A percentile compares a stretch with the other conserved stretches of the same genome.
Evolutionary conservation across 116 monocot genomes (phyloP).

Genomic region (Cymodocea nodosa): DNA sequence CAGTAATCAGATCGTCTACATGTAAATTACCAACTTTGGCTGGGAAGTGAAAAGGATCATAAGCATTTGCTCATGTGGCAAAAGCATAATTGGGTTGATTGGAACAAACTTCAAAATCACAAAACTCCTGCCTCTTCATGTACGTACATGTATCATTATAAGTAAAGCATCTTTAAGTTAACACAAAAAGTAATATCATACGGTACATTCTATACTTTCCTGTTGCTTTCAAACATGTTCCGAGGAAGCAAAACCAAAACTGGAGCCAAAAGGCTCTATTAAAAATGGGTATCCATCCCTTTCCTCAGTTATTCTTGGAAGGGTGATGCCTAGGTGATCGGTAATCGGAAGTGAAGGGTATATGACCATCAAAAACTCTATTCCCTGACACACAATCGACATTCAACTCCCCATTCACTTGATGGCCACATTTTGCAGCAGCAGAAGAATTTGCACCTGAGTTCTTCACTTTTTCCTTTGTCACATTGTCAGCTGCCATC

Average conservation of each 20-base stretch:
- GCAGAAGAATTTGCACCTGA: constrained; percentile 1
- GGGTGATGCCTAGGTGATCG: constrained; percentile 1
- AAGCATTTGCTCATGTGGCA: neutral
- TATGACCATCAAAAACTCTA: neutral
- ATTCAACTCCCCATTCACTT: constrained; percentile 5
- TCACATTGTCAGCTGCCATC: neutral
- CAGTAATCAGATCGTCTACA: too few species aligned
- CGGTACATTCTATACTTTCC: too few species aligned
- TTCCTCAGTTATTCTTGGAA: constrained; percentile 2
- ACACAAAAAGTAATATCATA: neutral
- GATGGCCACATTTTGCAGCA: constrained; percentile 5
- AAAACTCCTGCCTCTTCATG: neutral
- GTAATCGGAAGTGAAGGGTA: constrained; percentile 3
- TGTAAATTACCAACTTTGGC: too few species aligned
- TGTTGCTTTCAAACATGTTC: neutral
- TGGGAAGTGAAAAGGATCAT: neutral
- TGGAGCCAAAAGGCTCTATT: neutral
- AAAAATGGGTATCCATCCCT: neutral
- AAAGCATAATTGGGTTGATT: neutral
- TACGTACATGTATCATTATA: too few species aligned
- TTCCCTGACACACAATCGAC: neutral
- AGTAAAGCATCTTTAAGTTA: neutral
- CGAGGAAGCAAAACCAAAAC: neutral
- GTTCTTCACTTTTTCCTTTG: neutral
- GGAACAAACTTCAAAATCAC: neutral